These are phyloP conservation scores for Aspergillus brunneoviolaceus DNA, from an alignment of 2,329 filamentous ascomycete species.

Conservation along the genomic window DNA sequence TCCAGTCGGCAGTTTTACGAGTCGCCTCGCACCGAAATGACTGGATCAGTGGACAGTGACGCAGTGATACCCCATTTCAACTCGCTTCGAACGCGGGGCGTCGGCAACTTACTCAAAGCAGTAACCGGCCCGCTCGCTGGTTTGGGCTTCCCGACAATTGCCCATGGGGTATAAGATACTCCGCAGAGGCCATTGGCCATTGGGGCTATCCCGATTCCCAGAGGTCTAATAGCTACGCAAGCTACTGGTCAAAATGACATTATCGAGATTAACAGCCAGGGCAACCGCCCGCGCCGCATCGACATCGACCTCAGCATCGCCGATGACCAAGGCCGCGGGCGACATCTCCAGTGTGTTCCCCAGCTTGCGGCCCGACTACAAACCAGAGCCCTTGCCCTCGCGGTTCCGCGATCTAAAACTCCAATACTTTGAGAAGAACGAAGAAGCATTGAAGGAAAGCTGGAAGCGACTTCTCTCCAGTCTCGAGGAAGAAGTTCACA, in stretches of 20 bases:
- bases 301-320: slow-evolving; percentile 30
- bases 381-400: slow-evolving; percentile 42
- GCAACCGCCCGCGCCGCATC: slow-evolving; percentile 31
- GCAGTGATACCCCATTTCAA: neutral
- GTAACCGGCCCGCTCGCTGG: neutral
- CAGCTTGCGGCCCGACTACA: slow-evolving; percentile 44
- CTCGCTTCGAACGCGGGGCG: neutral
- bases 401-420: slow-evolving; percentile 45
- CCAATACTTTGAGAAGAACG: slow-evolving; percentile 40
- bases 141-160: neutral
- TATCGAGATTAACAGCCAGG: slow-evolving; percentile 32
- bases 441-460: slow-evolving; percentile 38
- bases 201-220: neutral
- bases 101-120: neutral
- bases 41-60: neutral
- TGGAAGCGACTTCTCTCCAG: slow-evolving; percentile 45
- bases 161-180: slow-evolving; percentile 9
- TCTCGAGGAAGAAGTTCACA: slow-evolving; percentile 41
- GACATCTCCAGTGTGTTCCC: slow-evolving; percentile 53
- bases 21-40: neutral
- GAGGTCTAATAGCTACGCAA: neutral
- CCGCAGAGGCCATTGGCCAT: neutral
- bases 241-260: slow-evolving; percentile 22
- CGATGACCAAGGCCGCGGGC: slow-evolving; percentile 44
- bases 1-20: neutral